These are phyloP conservation scores for Sarocladium kiliense DNA, from an alignment of 2,329 filamentous ascomycete species.

Conservation along the genomic window DNA sequence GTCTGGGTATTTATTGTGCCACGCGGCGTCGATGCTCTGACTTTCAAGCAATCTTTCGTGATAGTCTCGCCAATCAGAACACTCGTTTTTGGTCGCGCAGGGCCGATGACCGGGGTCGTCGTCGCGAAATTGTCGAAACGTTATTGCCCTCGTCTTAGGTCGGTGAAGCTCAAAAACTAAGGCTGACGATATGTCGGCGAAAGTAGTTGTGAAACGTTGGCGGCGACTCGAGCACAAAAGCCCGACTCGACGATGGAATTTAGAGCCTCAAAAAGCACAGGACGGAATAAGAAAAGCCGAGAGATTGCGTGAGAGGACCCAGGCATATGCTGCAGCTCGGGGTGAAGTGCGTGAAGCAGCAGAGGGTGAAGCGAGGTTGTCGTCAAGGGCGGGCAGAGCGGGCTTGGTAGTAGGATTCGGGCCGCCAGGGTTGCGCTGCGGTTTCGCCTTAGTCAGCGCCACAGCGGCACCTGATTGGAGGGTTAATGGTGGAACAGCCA, in stretches of 20 bases:
- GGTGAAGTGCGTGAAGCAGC: neutral
- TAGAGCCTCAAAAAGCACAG: neutral
- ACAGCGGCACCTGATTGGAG: neutral
- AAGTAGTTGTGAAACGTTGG: neutral
- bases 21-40: neutral
- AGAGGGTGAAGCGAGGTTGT: constrained; percentile 6
- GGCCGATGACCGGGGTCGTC: neutral
- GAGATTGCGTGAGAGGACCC: neutral
- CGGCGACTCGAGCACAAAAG: neutral
- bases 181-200: neutral
- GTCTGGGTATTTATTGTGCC: neutral
- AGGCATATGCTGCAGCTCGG: neutral
- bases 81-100: neutral
- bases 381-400: constrained; percentile 1
- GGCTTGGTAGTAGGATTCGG: neutral
- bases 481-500: neutral
- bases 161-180: constrained; percentile 4
- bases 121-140: neutral
- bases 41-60: neutral
- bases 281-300: neutral
- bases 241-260: neutral
- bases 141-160: neutral
- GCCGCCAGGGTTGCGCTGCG: neutral
- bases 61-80: neutral
- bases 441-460: neutral